These are phyloP conservation scores for Piper betle DNA, from an alignment of 164 flowering plant species.

Conservation along the genomic window DNA sequence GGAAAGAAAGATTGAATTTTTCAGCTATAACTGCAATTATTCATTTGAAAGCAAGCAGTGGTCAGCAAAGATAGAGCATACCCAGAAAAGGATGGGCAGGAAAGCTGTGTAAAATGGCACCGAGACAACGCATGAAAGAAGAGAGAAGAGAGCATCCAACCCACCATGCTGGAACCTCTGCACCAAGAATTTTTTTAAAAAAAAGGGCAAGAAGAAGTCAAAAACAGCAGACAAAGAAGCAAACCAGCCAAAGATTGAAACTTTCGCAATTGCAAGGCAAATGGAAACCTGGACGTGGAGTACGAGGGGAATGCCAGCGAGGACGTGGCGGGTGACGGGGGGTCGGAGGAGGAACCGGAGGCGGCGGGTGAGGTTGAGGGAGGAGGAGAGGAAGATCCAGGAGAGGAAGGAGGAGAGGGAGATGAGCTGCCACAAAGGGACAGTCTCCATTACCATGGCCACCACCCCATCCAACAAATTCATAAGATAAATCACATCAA, in stretches of 20 bases:
- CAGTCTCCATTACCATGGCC: slow-evolving; percentile 34
- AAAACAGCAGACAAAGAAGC: background rate
- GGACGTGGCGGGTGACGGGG: slow-evolving; percentile 50
- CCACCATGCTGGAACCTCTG: slow-evolving; percentile 61
- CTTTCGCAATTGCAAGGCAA: background rate
- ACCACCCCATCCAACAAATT: no score
- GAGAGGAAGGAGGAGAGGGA: slow-evolving; percentile 31
- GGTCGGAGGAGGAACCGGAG: slow-evolving; percentile 71
- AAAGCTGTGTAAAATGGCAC: slow-evolving; percentile 97
- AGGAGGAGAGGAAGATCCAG: slow-evolving; percentile 59
- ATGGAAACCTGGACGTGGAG: slow-evolving; percentile 67
- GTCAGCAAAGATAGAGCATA: slow-evolving; percentile 16
- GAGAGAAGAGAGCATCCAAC: slow-evolving; percentile 72
- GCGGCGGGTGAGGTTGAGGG: slow-evolving; percentile 44
- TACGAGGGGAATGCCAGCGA: slow-evolving; percentile 35
- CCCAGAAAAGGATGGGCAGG: slow-evolving; percentile 97
- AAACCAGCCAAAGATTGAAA: background rate
- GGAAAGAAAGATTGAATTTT: no score
- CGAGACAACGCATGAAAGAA: slow-evolving; percentile 82
- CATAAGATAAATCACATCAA: background rate
- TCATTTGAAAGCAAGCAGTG: background rate
- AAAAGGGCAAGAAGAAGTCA: background rate
- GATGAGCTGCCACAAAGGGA: slow-evolving; percentile 50
- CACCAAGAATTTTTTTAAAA: slow-evolving; percentile 9
- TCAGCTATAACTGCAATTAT: background rate